Conservation (phyloP, 495 filamentous ascomycete genomes). For the Penicillium tannophilum region DNA sequence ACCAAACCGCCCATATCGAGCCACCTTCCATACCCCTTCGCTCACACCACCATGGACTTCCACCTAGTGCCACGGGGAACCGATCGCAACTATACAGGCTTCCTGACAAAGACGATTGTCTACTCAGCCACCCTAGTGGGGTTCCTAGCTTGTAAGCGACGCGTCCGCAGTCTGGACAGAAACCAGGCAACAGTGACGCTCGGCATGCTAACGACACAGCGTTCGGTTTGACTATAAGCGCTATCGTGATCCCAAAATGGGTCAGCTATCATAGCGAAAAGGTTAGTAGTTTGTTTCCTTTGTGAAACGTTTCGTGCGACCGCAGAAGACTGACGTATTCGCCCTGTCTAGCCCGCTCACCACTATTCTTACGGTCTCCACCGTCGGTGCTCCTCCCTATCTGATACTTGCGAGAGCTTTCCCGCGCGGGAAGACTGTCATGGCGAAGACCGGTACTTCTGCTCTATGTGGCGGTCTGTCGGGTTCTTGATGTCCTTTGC, state of each 20-base stretch:
- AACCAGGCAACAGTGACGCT: conserved; percentile 1
- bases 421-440: conserved; percentile 68
- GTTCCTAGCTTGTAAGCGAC: conserved; percentile 60
- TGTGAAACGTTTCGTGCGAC: not conserved
- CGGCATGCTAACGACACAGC: conserved; percentile 49
- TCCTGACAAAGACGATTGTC: conserved; percentile 55
- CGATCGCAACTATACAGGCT: conserved; percentile 51
- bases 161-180: not conserved
- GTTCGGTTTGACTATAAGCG: conserved; percentile 72
- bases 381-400: conserved; percentile 71
- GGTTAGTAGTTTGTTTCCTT: conserved; percentile 33
- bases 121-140: conserved; percentile 59
- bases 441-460: conserved; percentile 74
- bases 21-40: not conserved
- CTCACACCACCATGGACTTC: conserved; percentile 42
- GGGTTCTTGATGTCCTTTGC: conserved; percentile 86
- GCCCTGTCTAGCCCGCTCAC: conserved; percentile 40
- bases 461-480: conserved; percentile 85
- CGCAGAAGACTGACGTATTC: not conserved
- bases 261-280: conserved; percentile 68
- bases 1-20: conserved; percentile 1
- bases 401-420: conserved; percentile 57
- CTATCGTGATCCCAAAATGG: conserved; percentile 79
- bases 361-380: conserved; percentile 78
- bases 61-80: conserved; percentile 44